Percentiles rank a stretch among this genome's conserved stretches.
These are phyloP conservation scores for Patellifolia procumbens DNA, from an alignment of 179 eudicot genomes.

Conservation along the genomic window DNA sequence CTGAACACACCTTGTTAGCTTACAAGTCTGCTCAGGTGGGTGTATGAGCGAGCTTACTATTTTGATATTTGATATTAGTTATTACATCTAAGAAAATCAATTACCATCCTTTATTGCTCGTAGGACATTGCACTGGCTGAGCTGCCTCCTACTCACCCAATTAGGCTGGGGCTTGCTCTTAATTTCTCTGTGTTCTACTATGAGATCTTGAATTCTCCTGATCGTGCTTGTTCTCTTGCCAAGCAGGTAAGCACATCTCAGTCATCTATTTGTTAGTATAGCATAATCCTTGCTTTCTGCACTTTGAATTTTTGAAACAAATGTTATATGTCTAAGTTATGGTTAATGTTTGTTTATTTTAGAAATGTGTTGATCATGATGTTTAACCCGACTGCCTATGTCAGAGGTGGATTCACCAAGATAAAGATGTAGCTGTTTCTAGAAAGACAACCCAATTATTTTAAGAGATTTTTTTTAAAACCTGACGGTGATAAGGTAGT, in stretches of 20 bases:
- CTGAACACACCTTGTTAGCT: constrained; percentile 34
- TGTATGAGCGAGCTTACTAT: background rate
- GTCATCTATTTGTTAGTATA: background rate
- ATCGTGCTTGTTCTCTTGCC: constrained; percentile 36
- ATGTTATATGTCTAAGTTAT: background rate
- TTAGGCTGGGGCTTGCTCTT: constrained; percentile 35
- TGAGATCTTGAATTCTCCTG: constrained; percentile 36
- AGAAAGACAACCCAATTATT: too few relatives aligned
- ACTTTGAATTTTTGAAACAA: background rate
- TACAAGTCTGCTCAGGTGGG: constrained; percentile 37
- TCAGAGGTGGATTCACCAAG: background rate
- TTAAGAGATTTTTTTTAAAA: too few relatives aligned
- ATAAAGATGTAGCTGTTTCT: too few relatives aligned
- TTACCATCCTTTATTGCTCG: background rate
- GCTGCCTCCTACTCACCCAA: constrained; percentile 34
- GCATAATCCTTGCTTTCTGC: background rate
- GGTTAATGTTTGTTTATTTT: background rate
- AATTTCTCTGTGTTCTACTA: constrained; percentile 37
- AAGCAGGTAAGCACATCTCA: constrained; percentile 27
- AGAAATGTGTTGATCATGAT: background rate
- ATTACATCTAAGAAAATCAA: background rate
- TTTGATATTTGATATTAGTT: background rate
- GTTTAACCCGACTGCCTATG: background rate
- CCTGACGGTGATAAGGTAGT: too few relatives aligned
- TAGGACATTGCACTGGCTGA: constrained; percentile 34